Evolutionary conservation across 192 early-diverging fungal genomes (phyloP).

Genomic region (Chytriomyces sp.): DNA sequence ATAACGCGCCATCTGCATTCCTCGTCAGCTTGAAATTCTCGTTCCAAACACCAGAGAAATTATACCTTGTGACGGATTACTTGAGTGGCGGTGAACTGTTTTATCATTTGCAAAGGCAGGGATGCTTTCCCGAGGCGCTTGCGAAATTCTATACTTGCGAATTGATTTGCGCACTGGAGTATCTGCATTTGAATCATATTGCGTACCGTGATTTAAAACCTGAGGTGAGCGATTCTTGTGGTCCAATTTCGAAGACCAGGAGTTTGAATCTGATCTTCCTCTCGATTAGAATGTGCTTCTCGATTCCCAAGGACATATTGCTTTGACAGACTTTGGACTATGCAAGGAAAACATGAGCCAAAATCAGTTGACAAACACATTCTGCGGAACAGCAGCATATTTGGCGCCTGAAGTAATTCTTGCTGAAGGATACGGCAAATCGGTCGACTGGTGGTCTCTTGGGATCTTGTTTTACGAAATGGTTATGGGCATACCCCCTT

Average conservation of each 20-base stretch:
- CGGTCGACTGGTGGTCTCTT: conserved; percentile 82
- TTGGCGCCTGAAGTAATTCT: conserved; percentile 85
- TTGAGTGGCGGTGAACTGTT: conserved; percentile 96
- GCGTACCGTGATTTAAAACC: background rate
- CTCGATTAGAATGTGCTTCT: conserved; percentile 56
- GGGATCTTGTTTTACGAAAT: conserved; percentile 71
- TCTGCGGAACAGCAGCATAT: conserved; percentile 55
- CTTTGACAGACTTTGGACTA: conserved; percentile 77
- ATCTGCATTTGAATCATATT: conserved; percentile 84
- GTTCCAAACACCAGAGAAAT: conserved; percentile 87
- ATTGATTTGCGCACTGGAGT: conserved; percentile 88
- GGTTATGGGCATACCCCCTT: conserved; percentile 18
- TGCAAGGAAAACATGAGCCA: conserved; percentile 65
- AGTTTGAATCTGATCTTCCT: too few species aligned
- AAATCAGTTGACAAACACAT: conserved; percentile 59
- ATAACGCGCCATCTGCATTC: conserved; percentile 77
- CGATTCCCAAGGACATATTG: conserved; percentile 69
- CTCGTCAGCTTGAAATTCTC: conserved; percentile 58
- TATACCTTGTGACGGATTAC: conserved; percentile 94
- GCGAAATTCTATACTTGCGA: conserved; percentile 87
- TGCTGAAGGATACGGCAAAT: conserved; percentile 68
- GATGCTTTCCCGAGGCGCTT: conserved; percentile 63
- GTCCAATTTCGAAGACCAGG: too few species aligned
- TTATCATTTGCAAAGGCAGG: conserved; percentile 72
- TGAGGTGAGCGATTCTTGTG: background rate